Conservation (phyloP, 2,329 filamentous ascomycete genomes). For the Fusarium acutatum region DNA sequence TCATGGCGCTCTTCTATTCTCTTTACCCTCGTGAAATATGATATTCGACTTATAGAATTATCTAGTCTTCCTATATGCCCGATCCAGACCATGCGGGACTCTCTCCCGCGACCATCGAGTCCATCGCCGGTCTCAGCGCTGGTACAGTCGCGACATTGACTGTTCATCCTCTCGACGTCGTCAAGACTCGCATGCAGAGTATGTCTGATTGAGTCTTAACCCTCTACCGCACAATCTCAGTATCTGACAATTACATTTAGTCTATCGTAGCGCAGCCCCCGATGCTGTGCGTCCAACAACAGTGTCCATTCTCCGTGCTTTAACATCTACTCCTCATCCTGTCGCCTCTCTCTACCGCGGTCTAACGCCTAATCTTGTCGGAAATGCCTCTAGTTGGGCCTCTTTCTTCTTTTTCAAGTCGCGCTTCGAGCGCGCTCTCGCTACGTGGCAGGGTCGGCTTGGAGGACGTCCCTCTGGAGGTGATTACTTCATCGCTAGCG, state of each 20-base stretch:
- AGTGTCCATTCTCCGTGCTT: conserved; percentile 60
- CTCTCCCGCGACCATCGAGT: conserved; percentile 84
- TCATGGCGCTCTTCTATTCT: not conserved
- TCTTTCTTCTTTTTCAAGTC: conserved; percentile 87
- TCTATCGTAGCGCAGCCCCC: conserved; percentile 58
- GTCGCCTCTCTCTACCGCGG: conserved; percentile 85
- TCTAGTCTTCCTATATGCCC: conserved; percentile 52
- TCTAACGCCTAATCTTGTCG: conserved; percentile 87
- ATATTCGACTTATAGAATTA: conserved; percentile 23
- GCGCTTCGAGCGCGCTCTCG: conserved; percentile 58
- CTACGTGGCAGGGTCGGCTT: conserved; percentile 32
- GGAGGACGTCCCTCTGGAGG: conserved; percentile 52
- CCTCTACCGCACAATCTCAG: no score
- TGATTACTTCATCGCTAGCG: conserved; percentile 86
- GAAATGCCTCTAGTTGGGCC: conserved; percentile 90
- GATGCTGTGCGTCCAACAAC: conserved; percentile 55
- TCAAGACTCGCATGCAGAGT: conserved; percentile 97
- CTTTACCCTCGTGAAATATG: conserved; percentile 34
- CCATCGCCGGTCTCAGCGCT: conserved; percentile 87
- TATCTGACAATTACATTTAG: conserved; percentile 44
- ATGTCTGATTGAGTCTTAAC: conserved; percentile 33
- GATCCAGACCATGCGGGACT: conserved; percentile 64
- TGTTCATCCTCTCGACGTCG: conserved; percentile 91
- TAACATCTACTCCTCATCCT: conserved; percentile 62
- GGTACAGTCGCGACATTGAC: conserved; percentile 86